Evolutionary conservation across 1,284 basidiomycete genomes (phyloP), one percentile per base, ranked within the genome.

Genomic region (Pseudozyma hubeiensis): DNA sequence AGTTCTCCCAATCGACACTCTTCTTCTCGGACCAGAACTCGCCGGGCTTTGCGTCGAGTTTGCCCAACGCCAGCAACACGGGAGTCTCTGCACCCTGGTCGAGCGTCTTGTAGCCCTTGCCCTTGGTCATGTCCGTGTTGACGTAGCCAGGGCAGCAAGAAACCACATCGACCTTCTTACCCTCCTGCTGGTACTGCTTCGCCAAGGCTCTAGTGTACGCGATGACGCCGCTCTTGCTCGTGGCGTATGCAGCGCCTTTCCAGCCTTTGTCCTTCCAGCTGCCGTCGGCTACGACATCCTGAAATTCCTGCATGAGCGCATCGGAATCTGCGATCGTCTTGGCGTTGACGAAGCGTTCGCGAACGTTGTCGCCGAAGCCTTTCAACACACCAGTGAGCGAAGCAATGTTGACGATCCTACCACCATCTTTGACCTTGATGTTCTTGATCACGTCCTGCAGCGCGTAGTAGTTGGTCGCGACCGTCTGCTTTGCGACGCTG

Each of bases 11-110:
- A 35, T 59, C 60, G 24, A 33, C 16, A 7, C 48, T 37, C 48
- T 65, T 68, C 43, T 64, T 64, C 11, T 74, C 65, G 29, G 52
- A 58, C 71, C 71, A 74, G 39, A 68, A 74, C 53, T 74, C 71
- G 57, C 68, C 73, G 8, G 68, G 58, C 30, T 60, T 66, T 30
- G 65, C 78, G 5, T 62, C 51, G n/a, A 73, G 46, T 17, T 77
- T 66, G 30, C 60, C 58, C 17, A 84, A 10, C 0, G 80, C 80
- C 5, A 83, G 64, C 30, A 72, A 55, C 17, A 83, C 82, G 13
- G 82, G 82, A n/a, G 82, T 84, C 51, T 66, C 57, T 14, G 81
- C 81, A 1, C 82, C 82, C 46, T 81, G 66, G 17, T 83, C 81
- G 35, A 78, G 60, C 29, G 80, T 80, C 47, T 73, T 67, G 37